phyloP scores from a whole-genome alignment of 345 rosid species.

The Melastoma malabathricum region DNA sequence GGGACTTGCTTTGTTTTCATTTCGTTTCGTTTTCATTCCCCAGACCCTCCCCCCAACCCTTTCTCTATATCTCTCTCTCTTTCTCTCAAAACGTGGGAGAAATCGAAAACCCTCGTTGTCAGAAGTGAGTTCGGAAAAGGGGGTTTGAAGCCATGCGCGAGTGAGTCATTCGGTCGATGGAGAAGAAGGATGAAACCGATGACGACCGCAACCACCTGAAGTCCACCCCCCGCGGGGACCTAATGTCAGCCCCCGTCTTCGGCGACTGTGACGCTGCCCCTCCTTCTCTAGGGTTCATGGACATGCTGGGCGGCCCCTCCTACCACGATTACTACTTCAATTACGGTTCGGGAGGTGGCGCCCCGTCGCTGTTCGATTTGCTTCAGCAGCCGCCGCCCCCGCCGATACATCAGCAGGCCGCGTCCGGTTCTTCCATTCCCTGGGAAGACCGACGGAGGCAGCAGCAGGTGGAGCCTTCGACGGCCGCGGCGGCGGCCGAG shows the following conservation, averaged over 20 bases:
- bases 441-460: not conserved
- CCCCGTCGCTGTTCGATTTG: slow-evolving; percentile 41
- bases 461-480: slow-evolving; percentile 19
- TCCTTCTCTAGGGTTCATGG: slow-evolving; percentile 9
- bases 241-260: too few relatives aligned
- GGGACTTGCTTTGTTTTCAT: too few relatives aligned
- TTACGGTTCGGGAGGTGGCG: slow-evolving; percentile 16
- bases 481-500: slow-evolving; percentile 27
- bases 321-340: too few relatives aligned
- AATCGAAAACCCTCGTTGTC: slow-evolving; percentile 1
- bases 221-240: too few relatives aligned
- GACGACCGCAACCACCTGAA: not conserved
- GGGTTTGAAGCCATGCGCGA: too few relatives aligned
- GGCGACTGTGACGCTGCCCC: too few relatives aligned
- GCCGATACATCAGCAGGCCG: slow-evolving; percentile 12
- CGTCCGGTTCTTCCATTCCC: slow-evolving; percentile 4
- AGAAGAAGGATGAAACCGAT: not conserved
- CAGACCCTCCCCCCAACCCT: too few relatives aligned
- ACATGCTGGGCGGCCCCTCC: slow-evolving; percentile 2
- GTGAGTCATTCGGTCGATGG: not conserved
- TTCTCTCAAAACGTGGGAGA: slow-evolving; percentile 1
- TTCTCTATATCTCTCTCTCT: too few relatives aligned
- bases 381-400: slow-evolving; percentile 19
- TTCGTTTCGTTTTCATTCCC: too few relatives aligned
- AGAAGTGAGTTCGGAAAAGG: not conserved